Evolutionary conservation across 352 stramenopile genomes (phyloP), one percentile per base, ranked within the genome.

Genomic region (Globisporangium carolinianum): DNA sequence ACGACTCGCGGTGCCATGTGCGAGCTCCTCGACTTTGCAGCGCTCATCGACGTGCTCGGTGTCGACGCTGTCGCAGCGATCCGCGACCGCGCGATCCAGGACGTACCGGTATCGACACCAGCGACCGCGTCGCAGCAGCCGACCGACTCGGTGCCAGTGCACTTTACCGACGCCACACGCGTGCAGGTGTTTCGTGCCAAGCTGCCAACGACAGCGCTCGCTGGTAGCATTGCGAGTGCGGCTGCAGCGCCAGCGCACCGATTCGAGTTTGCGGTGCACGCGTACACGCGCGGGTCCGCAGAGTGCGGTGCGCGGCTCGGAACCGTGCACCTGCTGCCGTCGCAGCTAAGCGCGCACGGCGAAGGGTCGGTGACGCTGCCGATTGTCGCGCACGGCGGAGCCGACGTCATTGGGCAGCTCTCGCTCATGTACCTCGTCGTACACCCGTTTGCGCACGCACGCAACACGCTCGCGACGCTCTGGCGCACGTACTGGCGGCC

Each of bases 401-500:
- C 55, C 3, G 17, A 51, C 2, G 57, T 84, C 2, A 52, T 86
- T 15, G 83, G 78, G 1, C 75, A 90, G 51, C 43, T 86, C 12
- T 66, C 69, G 2, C 53, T 90, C 18, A 62, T 68, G 53, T 90
- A 79, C 55, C 54, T 90, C 18, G 63, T 83, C 0, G 58, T 90
- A 41, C 72, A 66, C 7, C 75, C 76, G 12, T 87, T 89, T 43
- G 57, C 60, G 12, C 79, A 92, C 36, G 47, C 66, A 1, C 63
- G 65, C 15, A 92, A 92, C 59, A 80, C 76, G 15, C 57, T 92
- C 11, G 65, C 66, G 2, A 64, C 67, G 32, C 71, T 83, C 15
- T 89, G 79, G 78, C 69, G 78, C 48, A 79, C 75, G 4, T 89
- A 89, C 46, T 90, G 79, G 79, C 78, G 75, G 0, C 67, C 86